Base-by-base conservation (phyloP, 2,329 filamentous ascomycete genomes). In the Alternaria viburni region DNA sequence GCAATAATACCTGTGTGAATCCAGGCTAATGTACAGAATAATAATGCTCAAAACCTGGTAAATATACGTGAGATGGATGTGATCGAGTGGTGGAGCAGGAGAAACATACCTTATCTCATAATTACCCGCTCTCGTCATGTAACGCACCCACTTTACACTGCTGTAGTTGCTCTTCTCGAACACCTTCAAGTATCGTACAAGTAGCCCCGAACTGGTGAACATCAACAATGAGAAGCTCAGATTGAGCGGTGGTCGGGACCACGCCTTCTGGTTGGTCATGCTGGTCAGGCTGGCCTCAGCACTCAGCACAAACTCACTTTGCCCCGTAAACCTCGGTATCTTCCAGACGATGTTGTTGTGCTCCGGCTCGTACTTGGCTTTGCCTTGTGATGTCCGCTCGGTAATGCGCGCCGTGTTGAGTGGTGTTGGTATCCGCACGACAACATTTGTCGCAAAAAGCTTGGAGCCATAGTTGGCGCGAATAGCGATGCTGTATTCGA, bases 151-250 rank as follows among this genome's bases (percentile, higher is more conserved):
- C 82, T 99, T 99, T 52, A 99, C 96, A 77, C 93, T 97, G 67
- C 92, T 96, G 80, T 99, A 99, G 81, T 98, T 98, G 81, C 89
- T 96, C 89, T 99, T 99, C 84, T 99, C 96, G 83, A 99, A 99
- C 2, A 99, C 96, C 83, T 99, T 99, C 61, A 99, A 83, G 80
- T 99, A 99, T 54, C 96, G 86, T 61, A 99, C 96, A 68, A 99
- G 79, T 77, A 99, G 79, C 1, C 96, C 96, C 1, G 92, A 96
- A 77, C 93, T 97, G 19, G 96, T 99, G 78, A 99, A 99, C 96
- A 99, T 99, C 74, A 99, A 86, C 74, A 99, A 82, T 67, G 91
- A 96, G 77, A 99, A 99, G 81, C 89, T 96, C 80, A 99, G 83
- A 81, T 90, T 97, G 65, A 99, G 83, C 5, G 96, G 96, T 52